phyloP scores from a whole-genome alignment of 495 filamentous ascomycete genomes.

The Physcia stellaris region DNA sequence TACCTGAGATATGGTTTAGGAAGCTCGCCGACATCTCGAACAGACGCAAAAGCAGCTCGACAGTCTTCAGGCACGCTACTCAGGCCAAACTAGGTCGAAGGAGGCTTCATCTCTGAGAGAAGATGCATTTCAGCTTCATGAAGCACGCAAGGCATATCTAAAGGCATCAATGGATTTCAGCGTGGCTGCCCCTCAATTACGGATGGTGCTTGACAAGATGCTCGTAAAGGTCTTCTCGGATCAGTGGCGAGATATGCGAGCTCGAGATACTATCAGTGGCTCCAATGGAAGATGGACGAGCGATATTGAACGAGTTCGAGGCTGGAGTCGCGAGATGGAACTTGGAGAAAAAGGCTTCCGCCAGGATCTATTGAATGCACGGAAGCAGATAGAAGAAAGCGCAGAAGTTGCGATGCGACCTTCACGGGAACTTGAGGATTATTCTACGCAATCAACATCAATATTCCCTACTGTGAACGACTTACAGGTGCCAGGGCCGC shows the following conservation, averaged over 20 bases:
- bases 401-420: slow-evolving; percentile 58
- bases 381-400: slow-evolving; percentile 70
- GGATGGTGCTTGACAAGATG: slow-evolving; percentile 69
- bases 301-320: slow-evolving; percentile 82
- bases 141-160: slow-evolving; percentile 81
- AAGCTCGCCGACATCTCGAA: slow-evolving; percentile 60
- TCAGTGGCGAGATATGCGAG: slow-evolving; percentile 72
- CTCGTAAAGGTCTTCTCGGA: slow-evolving; percentile 73
- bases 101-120: slow-evolving; percentile 82
- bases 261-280: slow-evolving; percentile 43
- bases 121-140: slow-evolving; percentile 92
- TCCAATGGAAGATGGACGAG: slow-evolving; percentile 45
- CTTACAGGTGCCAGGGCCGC: slow-evolving; percentile 22
- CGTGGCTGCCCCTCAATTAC: slow-evolving; percentile 67
- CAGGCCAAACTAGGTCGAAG: slow-evolving; percentile 78
- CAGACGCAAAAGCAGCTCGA: slow-evolving; percentile 76
- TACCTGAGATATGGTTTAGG: slow-evolving; percentile 33
- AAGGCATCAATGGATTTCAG: slow-evolving; percentile 91
- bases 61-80: slow-evolving; percentile 61
- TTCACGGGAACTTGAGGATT: slow-evolving; percentile 85
- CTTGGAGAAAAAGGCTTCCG: slow-evolving; percentile 62
- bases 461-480: slow-evolving; percentile 49
- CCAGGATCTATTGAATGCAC: slow-evolving; percentile 61
- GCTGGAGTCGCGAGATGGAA: slow-evolving; percentile 92
- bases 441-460: slow-evolving; percentile 73